Conservation (phyloP, 805 yeast species). For the Millerozyma miso region DNA sequence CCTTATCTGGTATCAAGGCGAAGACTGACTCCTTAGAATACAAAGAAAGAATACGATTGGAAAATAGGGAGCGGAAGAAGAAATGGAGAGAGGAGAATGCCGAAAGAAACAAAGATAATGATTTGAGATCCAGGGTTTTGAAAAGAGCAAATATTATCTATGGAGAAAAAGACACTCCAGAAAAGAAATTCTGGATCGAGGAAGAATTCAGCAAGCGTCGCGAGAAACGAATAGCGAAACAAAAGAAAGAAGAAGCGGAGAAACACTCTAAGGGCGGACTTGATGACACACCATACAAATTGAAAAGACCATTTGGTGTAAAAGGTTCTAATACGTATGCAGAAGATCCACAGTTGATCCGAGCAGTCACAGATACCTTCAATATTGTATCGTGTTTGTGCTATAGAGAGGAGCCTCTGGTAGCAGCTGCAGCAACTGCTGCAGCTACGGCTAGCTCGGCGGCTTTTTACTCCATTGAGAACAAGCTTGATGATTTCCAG, state of each 20-base stretch:
- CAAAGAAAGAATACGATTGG: constrained; percentile 57
- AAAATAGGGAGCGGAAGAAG: constrained; percentile 74
- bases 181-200: constrained; percentile 63
- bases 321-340: constrained; percentile 17
- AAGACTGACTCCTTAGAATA: constrained; percentile 32
- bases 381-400: constrained; percentile 32
- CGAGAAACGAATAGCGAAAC: constrained; percentile 52
- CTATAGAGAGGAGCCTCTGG: constrained; percentile 28
- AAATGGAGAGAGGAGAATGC: constrained; percentile 80
- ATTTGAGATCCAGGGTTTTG: constrained; percentile 70
- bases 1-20: constrained; percentile 19
- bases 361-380: constrained; percentile 29
- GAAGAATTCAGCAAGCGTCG: constrained; percentile 66
- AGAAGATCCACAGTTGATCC: constrained; percentile 22
- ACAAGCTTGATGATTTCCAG: constrained; percentile 15
- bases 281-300: constrained; percentile 7
- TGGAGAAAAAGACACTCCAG: constrained; percentile 55
- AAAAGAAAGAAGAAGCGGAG: constrained; percentile 25
- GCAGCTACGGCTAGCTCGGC: constrained; percentile 36
- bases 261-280: constrained; percentile 11
- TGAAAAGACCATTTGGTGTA: constrained; percentile 10
- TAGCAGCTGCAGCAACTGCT: constrained; percentile 32
- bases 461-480: constrained; percentile 27
- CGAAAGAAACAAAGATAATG: constrained; percentile 83
- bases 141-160: constrained; percentile 66